Percentiles rank a stretch among this genome's conserved stretches.
These are phyloP conservation scores for Lonicera japonica DNA, from an alignment of 129 eudicot species.

Conservation along the genomic window DNA sequence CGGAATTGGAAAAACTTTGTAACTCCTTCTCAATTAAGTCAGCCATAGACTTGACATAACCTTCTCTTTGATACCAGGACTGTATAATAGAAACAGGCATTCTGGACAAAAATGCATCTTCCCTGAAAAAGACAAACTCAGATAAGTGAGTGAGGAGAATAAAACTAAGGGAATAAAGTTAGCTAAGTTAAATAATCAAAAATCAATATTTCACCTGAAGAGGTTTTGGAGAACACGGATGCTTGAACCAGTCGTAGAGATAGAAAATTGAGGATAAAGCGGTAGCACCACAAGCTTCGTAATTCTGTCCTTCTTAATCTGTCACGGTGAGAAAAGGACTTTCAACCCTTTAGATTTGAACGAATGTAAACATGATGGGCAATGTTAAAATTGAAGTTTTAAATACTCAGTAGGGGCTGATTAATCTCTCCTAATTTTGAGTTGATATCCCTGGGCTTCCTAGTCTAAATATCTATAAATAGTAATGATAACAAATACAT, in stretches of 20 bases:
- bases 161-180: slow-evolving; percentile 3
- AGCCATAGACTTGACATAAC: slow-evolving; percentile 89
- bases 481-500: no score
- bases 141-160: not conserved
- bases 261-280: slow-evolving; percentile 90
- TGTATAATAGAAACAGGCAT: slow-evolving; percentile 9
- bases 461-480: no score
- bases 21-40: slow-evolving; percentile 83
- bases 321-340: not conserved
- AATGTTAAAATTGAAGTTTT: no score
- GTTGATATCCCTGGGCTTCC: no score
- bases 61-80: slow-evolving; percentile 82
- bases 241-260: slow-evolving; percentile 96
- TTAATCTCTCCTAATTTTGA: no score
- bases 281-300: slow-evolving; percentile 89
- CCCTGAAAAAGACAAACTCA: slow-evolving; percentile 6
- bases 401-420: no score
- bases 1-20: slow-evolving; percentile 46
- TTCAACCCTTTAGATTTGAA: not conserved
- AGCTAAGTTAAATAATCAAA: not conserved
- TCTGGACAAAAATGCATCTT: slow-evolving; percentile 3
- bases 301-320: slow-evolving; percentile 55
- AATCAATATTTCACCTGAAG: slow-evolving; percentile 45
- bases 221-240: slow-evolving; percentile 63
- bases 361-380: slow-evolving; percentile 29